phyloP scores from a whole-genome alignment of 2,329 filamentous ascomycete species.

The Stemphylium vesicarium region DNA sequence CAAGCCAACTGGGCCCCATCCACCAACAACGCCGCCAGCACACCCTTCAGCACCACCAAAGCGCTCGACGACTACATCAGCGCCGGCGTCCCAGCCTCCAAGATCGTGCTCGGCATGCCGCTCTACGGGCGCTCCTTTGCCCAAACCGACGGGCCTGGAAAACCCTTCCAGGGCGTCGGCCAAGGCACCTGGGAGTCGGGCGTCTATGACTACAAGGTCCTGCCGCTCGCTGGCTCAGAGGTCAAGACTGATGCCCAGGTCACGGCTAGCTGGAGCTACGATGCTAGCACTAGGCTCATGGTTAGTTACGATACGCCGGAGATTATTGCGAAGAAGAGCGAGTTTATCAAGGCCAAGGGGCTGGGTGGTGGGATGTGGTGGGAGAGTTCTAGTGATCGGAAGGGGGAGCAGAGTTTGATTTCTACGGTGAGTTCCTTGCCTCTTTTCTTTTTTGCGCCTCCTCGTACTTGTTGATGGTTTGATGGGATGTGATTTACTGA shows the following conservation, averaged over 20 bases:
- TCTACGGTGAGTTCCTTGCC: constrained; percentile 29
- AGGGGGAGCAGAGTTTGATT: constrained; percentile 39
- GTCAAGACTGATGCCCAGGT: constrained; percentile 31
- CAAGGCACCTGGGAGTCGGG: constrained; percentile 45
- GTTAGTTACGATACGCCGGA: constrained; percentile 45
- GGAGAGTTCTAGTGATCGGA: constrained; percentile 45
- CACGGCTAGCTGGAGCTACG: constrained; percentile 43
- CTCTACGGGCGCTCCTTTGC: constrained; percentile 46
- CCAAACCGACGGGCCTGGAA: constrained; percentile 45
- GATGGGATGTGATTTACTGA: constrained; percentile 6
- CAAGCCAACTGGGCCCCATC: constrained; percentile 42
- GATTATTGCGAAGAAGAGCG: constrained; percentile 37
- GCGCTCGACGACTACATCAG: constrained; percentile 42
- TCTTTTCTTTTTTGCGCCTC: not conserved
- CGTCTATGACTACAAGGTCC: constrained; percentile 47
- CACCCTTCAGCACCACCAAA: constrained; percentile 43
- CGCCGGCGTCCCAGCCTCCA: constrained; percentile 39
- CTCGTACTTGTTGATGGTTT: not conserved
- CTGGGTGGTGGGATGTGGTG: constrained; percentile 50
- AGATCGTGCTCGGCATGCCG: constrained; percentile 48
- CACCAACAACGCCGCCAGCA: constrained; percentile 33
- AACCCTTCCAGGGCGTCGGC: constrained; percentile 39
- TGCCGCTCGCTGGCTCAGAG: constrained; percentile 35
- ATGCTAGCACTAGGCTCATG: constrained; percentile 31
- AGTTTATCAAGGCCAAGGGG: constrained; percentile 31